Conservation (phyloP, 768 basidiomycete genomes). For the Phanerochaete carnosa region DNA sequence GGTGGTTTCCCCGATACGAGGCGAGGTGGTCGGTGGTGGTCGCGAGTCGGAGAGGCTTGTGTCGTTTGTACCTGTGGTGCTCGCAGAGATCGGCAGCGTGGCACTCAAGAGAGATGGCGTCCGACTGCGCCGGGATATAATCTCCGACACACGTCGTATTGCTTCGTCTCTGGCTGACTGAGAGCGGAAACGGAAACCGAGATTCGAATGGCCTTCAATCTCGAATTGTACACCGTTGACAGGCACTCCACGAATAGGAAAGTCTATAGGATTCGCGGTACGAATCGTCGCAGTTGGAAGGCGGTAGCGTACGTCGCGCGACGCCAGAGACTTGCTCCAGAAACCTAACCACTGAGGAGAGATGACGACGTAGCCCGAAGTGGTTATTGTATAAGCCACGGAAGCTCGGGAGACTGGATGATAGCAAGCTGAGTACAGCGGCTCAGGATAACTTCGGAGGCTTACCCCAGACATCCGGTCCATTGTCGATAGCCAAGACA, state of each 20-base stretch:
- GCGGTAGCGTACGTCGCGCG: conserved; percentile 38
- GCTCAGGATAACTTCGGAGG: background rate
- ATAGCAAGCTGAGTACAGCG: background rate
- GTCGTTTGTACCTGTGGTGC: conserved; percentile 6
- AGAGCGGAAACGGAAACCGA: conserved; percentile 49
- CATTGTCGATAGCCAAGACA: conserved; percentile 7
- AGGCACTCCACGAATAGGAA: conserved; percentile 22
- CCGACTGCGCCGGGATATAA: background rate
- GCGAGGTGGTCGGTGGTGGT: background rate
- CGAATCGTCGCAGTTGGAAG: conserved; percentile 39
- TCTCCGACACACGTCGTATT: conserved; percentile 31
- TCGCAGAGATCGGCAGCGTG: background rate
- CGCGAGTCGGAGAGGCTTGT: background rate
- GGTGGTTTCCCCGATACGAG: background rate
- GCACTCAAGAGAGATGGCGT: background rate
- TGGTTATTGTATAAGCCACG: conserved; percentile 31
- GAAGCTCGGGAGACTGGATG: conserved; percentile 35
- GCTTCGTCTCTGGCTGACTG: conserved; percentile 41
- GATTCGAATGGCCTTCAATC: conserved; percentile 41
- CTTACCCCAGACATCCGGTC: conserved; percentile 18
- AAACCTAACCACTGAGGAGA: conserved; percentile 39
- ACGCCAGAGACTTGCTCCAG: conserved; percentile 42
- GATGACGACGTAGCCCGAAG: conserved; percentile 41
- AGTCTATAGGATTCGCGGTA: conserved; percentile 32
- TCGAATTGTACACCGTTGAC: conserved; percentile 39